These are phyloP conservation scores for Aspergillus bombycis DNA, from an alignment of 2,329 filamentous ascomycete genomes.

Conservation along the genomic window DNA sequence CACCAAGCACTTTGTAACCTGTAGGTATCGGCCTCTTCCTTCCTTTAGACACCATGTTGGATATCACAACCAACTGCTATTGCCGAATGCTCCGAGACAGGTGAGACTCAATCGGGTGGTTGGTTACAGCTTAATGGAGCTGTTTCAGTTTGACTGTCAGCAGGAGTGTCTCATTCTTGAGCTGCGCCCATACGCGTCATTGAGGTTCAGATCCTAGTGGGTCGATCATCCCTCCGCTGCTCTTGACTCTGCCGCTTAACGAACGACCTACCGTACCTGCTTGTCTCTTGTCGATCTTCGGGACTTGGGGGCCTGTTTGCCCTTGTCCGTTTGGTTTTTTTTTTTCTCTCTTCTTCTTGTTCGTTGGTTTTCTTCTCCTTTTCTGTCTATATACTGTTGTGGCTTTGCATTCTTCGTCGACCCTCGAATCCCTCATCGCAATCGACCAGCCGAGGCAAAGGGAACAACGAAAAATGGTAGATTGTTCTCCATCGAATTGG, in stretches of 20 bases:
- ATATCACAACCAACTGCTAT: not conserved
- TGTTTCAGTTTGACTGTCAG: constrained; percentile 14
- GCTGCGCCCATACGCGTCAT: constrained; percentile 23
- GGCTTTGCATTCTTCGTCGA: not conserved
- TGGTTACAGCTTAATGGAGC: constrained; percentile 3
- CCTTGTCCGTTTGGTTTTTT: not conserved
- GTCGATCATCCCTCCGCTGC: constrained; percentile 19
- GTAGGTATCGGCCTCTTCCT: no score
- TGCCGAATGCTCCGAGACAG: not conserved
- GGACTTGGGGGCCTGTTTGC: not conserved
- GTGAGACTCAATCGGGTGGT: not conserved
- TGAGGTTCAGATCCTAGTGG: constrained; percentile 22
- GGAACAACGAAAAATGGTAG: constrained; percentile 14
- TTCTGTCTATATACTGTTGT: constrained; percentile 3
- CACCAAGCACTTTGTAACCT: no score
- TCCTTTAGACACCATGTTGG: no score
- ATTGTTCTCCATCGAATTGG: constrained; percentile 8
- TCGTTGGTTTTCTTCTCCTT: not conserved
- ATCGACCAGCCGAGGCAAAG: not conserved
- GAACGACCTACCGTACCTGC: not conserved
- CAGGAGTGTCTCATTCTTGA: constrained; percentile 11
- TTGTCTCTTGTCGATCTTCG: constrained; percentile 12
- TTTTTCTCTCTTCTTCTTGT: constrained; percentile 4
- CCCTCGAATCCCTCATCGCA: not conserved
- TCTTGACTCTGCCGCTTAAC: constrained; percentile 10